Evolutionary conservation across 2,329 filamentous ascomycete genomes (phyloP).

Genomic region (Stagonosporopsis vannaccii): DNA sequence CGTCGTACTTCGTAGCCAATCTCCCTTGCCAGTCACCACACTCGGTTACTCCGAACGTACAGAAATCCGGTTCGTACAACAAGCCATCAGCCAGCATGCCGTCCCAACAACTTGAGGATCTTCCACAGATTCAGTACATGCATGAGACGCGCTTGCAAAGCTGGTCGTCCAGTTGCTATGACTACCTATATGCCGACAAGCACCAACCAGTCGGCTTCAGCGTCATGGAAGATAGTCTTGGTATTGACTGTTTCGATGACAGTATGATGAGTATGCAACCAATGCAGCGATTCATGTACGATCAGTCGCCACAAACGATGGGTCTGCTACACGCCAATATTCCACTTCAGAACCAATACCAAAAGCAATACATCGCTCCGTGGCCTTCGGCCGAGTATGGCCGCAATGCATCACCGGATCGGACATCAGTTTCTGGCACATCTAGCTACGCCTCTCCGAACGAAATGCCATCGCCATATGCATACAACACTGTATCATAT

Average conservation of each 20-base stretch:
- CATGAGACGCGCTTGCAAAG: slow-evolving; percentile 27
- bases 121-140: slow-evolving; percentile 39
- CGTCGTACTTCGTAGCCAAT: background rate
- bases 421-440: slow-evolving; percentile 40
- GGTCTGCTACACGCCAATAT: slow-evolving; percentile 42
- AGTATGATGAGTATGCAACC: slow-evolving; percentile 35
- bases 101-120: slow-evolving; percentile 37
- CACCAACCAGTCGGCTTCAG: slow-evolving; percentile 20
- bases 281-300: slow-evolving; percentile 47
- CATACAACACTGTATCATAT: slow-evolving; percentile 26
- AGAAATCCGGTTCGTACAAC: slow-evolving; percentile 1
- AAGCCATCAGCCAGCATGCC: slow-evolving; percentile 20
- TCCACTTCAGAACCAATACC: slow-evolving; percentile 25
- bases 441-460: slow-evolving; percentile 43
- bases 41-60: slow-evolving; percentile 10
- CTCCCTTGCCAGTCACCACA: background rate
- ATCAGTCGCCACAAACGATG: slow-evolving; percentile 34
- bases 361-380: slow-evolving; percentile 27
- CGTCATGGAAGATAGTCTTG: slow-evolving; percentile 27
- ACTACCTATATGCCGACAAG: slow-evolving; percentile 13
- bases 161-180: slow-evolving; percentile 15
- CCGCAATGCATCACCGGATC: slow-evolving; percentile 45
- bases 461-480: slow-evolving; percentile 38
- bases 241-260: slow-evolving; percentile 27
- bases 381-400: slow-evolving; percentile 32